These are phyloP conservation scores for Moniliophthora roreri DNA, from an alignment of 1,284 basidiomycete species.

Conservation along the genomic window DNA sequence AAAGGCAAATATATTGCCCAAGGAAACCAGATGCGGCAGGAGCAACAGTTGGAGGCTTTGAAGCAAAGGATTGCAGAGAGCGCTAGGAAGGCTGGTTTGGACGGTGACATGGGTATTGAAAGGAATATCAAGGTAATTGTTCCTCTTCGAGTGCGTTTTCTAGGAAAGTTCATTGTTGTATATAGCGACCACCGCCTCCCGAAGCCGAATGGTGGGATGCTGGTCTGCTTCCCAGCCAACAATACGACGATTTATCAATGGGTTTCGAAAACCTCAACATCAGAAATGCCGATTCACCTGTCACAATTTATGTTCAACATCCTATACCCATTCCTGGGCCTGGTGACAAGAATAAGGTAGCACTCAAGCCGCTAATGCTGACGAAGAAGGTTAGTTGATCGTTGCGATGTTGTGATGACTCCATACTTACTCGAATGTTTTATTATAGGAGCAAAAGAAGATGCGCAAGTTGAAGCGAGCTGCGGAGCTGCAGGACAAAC, in stretches of 20 bases:
- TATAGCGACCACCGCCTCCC: slow-evolving; percentile 80
- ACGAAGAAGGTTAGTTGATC: slow-evolving; percentile 69
- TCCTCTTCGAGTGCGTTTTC: slow-evolving; percentile 2
- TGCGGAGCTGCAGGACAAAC: slow-evolving; percentile 91
- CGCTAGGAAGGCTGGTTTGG: slow-evolving; percentile 90
- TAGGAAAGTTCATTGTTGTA: not conserved
- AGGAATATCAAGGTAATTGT: slow-evolving; percentile 75
- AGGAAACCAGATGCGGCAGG: slow-evolving; percentile 84
- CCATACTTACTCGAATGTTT: slow-evolving; percentile 11
- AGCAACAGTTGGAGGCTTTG: slow-evolving; percentile 84
- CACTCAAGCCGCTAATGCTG: slow-evolving; percentile 82
- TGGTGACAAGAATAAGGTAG: slow-evolving; percentile 77
- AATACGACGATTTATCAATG: slow-evolving; percentile 71
- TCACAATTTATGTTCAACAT: slow-evolving; percentile 94
- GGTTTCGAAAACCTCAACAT: slow-evolving; percentile 63
- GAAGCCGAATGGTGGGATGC: slow-evolving; percentile 98
- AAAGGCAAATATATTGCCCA: slow-evolving; percentile 90
- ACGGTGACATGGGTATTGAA: slow-evolving; percentile 92
- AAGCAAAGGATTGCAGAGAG: slow-evolving; percentile 93
- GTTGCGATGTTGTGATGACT: not conserved
- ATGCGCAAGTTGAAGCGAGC: slow-evolving; percentile 88
- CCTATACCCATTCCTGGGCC: slow-evolving; percentile 96
- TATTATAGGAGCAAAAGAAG: slow-evolving; percentile 88
- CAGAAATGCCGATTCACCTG: slow-evolving; percentile 67
- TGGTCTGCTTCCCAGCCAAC: slow-evolving; percentile 77